Conservation (phyloP, 2,329 filamentous ascomycete genomes). For the Helicocarpus griseus region DNA sequence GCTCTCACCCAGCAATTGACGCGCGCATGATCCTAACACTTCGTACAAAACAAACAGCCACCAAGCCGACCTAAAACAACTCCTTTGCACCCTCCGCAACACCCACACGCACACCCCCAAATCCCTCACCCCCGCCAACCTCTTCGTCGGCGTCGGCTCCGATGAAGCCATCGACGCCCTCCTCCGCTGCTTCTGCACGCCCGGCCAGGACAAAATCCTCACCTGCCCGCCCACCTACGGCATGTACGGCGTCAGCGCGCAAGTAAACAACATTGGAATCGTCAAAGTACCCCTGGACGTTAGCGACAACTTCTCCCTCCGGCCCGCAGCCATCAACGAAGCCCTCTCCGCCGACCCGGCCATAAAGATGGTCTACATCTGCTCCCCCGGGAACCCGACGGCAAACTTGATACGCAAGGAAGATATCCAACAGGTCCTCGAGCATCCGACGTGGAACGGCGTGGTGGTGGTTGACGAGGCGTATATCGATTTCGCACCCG, state of each 20-base stretch:
- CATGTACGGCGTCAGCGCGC: conserved; percentile 93
- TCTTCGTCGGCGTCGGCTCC: conserved; percentile 92
- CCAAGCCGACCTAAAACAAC: conserved; percentile 75
- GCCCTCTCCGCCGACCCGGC: conserved; percentile 52
- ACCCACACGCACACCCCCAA: conserved; percentile 66
- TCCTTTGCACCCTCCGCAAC: conserved; percentile 79
- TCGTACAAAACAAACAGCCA: no score
- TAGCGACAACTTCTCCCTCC: conserved; percentile 62
- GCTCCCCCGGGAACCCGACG: conserved; percentile 92
- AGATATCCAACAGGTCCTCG: conserved; percentile 63
- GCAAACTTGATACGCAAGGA: conserved; percentile 66
- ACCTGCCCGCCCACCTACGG: conserved; percentile 96
- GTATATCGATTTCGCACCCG: conserved; percentile 86
- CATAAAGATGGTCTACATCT: conserved; percentile 87
- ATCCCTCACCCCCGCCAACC: conserved; percentile 64
- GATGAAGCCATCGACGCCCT: conserved; percentile 96
- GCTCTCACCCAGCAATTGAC: no score
- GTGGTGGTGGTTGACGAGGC: conserved; percentile 90
- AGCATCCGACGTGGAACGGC: conserved; percentile 90
- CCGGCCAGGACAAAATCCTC: conserved; percentile 79
- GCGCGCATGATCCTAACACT: no score
- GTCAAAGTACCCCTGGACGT: conserved; percentile 75
- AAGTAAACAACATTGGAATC: conserved; percentile 83
- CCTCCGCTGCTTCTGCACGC: conserved; percentile 83
- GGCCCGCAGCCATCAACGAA: conserved; percentile 58